Percentiles rank a stretch among this genome's conserved stretches.
Evolutionary conservation across 441 rosid genomes (phyloP).

Genomic region (Adansonia rubrostipa): DNA sequence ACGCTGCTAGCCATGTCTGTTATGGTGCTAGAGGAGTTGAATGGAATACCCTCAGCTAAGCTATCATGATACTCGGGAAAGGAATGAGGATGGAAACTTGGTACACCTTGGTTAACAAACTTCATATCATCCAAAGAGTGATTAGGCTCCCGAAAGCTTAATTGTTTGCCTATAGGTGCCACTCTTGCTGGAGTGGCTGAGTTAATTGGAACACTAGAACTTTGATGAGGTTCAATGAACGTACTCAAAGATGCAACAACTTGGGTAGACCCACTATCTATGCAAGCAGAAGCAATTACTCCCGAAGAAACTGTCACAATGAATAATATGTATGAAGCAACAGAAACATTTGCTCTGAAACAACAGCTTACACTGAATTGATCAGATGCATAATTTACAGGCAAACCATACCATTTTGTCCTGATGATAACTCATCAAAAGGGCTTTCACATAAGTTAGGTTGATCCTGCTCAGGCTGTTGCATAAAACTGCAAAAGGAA

Average conservation of each 20-base stretch:
- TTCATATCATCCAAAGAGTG: conserved; percentile 50
- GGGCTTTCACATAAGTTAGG: conserved; percentile 47
- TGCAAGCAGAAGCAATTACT: conserved; percentile 40
- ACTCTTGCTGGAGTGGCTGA: conserved; percentile 47
- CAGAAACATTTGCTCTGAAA: conserved; percentile 18
- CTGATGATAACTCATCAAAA: conserved; percentile 52
- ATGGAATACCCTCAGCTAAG: conserved; percentile 49
- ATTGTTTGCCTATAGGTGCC: conserved; percentile 48
- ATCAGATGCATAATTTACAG: conserved; percentile 18
- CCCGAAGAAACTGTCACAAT: conserved; percentile 46
- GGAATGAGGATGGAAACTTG: conserved; percentile 64
- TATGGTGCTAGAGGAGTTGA: conserved; percentile 48
- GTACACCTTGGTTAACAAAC: conserved; percentile 48
- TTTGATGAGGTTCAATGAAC: conserved; percentile 50
- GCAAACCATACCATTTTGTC: conserved; percentile 57
- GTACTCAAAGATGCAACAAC: conserved; percentile 44
- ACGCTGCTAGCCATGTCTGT: conserved; percentile 52
- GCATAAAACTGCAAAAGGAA: conserved; percentile 54
- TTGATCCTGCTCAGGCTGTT: conserved; percentile 57
- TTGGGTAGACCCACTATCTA: conserved; percentile 49
- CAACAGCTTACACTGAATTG: conserved; percentile 24
- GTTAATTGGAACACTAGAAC: conserved; percentile 49
- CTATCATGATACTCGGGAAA: conserved; percentile 59
- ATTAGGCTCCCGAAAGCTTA: conserved; percentile 44
- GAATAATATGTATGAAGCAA: conserved; percentile 17